Evolutionary conservation across 2,329 filamentous ascomycete genomes (phyloP).

Genomic region (Eutypa lata): DNA sequence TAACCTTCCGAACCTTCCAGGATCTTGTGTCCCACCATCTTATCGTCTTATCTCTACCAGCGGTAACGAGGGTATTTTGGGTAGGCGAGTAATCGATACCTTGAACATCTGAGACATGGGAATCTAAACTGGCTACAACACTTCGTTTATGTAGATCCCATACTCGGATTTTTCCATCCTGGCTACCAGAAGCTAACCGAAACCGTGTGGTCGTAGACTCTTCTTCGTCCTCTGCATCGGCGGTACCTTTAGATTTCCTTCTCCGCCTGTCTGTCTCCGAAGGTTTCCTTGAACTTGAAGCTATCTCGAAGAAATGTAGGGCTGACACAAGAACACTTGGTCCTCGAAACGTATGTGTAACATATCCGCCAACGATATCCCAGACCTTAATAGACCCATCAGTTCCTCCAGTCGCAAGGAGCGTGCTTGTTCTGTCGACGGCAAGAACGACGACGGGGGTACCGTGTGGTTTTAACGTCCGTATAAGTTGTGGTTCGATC

Average conservation of each 20-base stretch:
- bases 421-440: slow-evolving; percentile 81
- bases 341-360: slow-evolving; percentile 92
- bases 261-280: slow-evolving; percentile 44
- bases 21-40: slow-evolving; percentile 85
- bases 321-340: slow-evolving; percentile 90
- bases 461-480: slow-evolving; percentile 84
- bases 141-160: slow-evolving; percentile 88
- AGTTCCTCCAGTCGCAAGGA: slow-evolving; percentile 88
- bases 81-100: slow-evolving; percentile 75
- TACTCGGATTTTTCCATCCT: slow-evolving; percentile 87
- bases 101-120: slow-evolving; percentile 93
- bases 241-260: slow-evolving; percentile 40
- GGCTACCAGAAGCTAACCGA: slow-evolving; percentile 83
- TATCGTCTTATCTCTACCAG: slow-evolving; percentile 87
- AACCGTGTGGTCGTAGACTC: slow-evolving; percentile 53
- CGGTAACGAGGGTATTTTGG: slow-evolving; percentile 75
- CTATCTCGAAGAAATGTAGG: slow-evolving; percentile 83
- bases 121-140: slow-evolving; percentile 75
- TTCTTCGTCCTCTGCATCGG: slow-evolving; percentile 38
- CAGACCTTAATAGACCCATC: slow-evolving; percentile 95
- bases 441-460: slow-evolving; percentile 86
- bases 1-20: slow-evolving; percentile 79
- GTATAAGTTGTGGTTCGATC: slow-evolving; percentile 65
- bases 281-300: slow-evolving; percentile 38
- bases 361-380: slow-evolving; percentile 87